A percentile compares a stretch with the other conserved stretches of the same genome.
Evolutionary conservation across 106 monocot species (phyloP).

Genomic region (Posidonia australis): DNA sequence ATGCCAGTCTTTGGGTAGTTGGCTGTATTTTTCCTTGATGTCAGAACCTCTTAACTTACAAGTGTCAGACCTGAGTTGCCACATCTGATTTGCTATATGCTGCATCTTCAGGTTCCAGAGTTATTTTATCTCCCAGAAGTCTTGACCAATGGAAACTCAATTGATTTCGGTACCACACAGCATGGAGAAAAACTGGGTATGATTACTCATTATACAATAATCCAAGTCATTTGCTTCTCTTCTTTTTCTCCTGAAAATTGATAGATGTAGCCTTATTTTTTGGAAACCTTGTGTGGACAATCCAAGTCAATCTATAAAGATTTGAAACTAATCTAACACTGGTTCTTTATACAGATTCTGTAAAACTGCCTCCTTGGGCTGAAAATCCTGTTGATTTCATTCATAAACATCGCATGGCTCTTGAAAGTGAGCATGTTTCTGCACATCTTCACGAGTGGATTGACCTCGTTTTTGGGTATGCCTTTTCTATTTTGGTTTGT

Average conservation of each 20-base stretch:
- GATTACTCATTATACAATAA: neutral
- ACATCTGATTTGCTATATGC: slow-evolving; percentile 1
- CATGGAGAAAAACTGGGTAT: slow-evolving; percentile 66
- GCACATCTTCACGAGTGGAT: slow-evolving; percentile 97
- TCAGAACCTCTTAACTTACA: too few relatives aligned
- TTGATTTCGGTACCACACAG: slow-evolving; percentile 70
- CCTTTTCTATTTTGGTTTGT: slow-evolving; percentile 2
- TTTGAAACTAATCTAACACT: neutral
- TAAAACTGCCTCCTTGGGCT: slow-evolving; percentile 91
- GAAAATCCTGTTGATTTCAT: slow-evolving; percentile 84
- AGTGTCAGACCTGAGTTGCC: neutral
- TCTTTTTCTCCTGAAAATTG: too few relatives aligned
- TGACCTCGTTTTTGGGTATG: slow-evolving; percentile 97
- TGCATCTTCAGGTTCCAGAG: slow-evolving; percentile 62
- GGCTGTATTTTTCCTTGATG: neutral
- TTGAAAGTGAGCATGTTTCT: slow-evolving; percentile 97
- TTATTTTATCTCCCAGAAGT: slow-evolving; percentile 95
- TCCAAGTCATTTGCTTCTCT: neutral
- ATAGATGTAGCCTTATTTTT: too few relatives aligned
- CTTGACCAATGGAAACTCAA: slow-evolving; percentile 57
- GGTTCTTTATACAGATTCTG: slow-evolving; percentile 47
- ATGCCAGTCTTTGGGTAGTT: too few relatives aligned
- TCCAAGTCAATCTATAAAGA: too few relatives aligned
- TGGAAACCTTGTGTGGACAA: too few relatives aligned
- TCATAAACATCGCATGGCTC: slow-evolving; percentile 81